phyloP scores from a whole-genome alignment of 495 filamentous ascomycete species.

The Penicillium lagena region DNA sequence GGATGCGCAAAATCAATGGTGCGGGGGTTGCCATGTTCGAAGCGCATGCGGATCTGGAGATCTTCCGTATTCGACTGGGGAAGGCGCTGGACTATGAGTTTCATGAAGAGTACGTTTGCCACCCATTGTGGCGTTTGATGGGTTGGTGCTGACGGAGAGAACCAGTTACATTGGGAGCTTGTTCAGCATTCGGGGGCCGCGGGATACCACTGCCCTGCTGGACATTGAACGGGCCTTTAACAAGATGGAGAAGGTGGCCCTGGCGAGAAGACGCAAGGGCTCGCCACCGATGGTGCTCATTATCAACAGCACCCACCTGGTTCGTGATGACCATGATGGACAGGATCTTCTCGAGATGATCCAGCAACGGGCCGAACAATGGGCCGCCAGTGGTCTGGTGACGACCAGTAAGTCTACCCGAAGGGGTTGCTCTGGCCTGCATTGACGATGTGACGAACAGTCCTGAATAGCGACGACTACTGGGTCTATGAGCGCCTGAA shows the following conservation, averaged over 20 bases:
- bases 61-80: constrained; percentile 86
- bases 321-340: constrained; percentile 86
- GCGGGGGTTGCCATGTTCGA: constrained; percentile 89
- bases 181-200: constrained; percentile 88
- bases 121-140: too few species aligned
- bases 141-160: constrained; percentile 8
- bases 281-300: constrained; percentile 72
- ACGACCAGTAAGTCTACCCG: constrained; percentile 50
- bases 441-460: constrained; percentile 15
- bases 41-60: constrained; percentile 89
- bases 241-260: constrained; percentile 92
- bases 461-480: constrained; percentile 93
- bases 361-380: constrained; percentile 91
- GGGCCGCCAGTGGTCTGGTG: constrained; percentile 83
- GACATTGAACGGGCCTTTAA: constrained; percentile 97
- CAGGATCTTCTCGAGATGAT: constrained; percentile 88
- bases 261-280: constrained; percentile 54
- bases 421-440: too few species aligned
- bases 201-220: constrained; percentile 82
- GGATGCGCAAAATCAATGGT: constrained; percentile 85
- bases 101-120: constrained; percentile 45
- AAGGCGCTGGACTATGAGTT: constrained; percentile 95
- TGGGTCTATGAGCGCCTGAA: constrained; percentile 96
- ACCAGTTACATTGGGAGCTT: constrained; percentile 90
- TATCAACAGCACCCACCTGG: constrained; percentile 83